Conservation (phyloP, 441 rosid genomes). For the Mallotus repandus region DNA sequence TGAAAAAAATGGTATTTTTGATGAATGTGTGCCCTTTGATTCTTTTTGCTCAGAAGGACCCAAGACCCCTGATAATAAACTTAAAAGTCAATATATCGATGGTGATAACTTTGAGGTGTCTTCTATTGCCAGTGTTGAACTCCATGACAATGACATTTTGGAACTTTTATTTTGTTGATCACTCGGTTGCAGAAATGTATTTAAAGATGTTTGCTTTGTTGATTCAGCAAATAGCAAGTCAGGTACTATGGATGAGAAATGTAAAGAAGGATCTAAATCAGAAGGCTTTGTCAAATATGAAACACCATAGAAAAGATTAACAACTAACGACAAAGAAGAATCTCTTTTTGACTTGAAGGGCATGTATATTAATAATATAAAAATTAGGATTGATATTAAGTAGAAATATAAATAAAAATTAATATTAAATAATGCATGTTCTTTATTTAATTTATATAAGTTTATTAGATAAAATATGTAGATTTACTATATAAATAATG, state of each 20-base stretch:
- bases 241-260: not conserved
- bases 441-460: no score
- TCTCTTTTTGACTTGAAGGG: conserved; percentile 7
- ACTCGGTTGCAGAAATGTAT: conserved; percentile 12
- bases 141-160: conserved; percentile 16
- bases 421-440: no score
- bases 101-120: conserved; percentile 22
- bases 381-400: no score
- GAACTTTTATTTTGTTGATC: conserved; percentile 26
- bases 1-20: not conserved
- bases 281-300: not conserved
- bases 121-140: conserved; percentile 20
- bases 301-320: not conserved
- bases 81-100: conserved; percentile 12
- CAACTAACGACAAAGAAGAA: conserved; percentile 7
- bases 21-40: not conserved
- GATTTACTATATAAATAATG: no score
- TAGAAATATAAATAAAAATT: no score
- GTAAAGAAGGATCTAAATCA: conserved; percentile 1
- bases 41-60: conserved; percentile 17
- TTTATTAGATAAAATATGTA: no score
- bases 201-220: not conserved
- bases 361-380: not conserved
- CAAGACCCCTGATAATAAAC: conserved; percentile 14
- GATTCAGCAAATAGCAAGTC: not conserved